phyloP scores from a whole-genome alignment of 768 basidiomycete species.

The Tulasnella sp. region DNA sequence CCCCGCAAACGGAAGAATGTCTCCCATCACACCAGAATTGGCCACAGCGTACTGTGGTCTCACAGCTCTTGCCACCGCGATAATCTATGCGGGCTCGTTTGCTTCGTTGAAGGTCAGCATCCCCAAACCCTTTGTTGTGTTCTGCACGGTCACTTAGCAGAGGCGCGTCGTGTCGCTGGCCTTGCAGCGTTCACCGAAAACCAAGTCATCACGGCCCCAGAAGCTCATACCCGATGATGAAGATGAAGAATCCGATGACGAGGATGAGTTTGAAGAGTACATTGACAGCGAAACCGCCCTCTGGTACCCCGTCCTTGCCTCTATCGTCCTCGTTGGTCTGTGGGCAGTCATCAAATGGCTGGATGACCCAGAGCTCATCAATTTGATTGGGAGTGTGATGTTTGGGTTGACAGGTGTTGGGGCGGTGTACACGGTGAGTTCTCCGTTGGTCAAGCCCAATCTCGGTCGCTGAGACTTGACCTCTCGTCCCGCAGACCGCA shows the following conservation, averaged over 20 bases:
- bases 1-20: background rate
- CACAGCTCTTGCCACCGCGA: slow-evolving; percentile 47
- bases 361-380: slow-evolving; percentile 30
- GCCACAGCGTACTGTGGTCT: slow-evolving; percentile 51
- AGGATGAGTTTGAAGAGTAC: slow-evolving; percentile 45
- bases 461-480: background rate
- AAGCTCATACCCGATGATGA: slow-evolving; percentile 9
- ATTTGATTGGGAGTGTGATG: background rate
- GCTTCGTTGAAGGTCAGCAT: slow-evolving; percentile 52
- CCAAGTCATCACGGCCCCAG: background rate
- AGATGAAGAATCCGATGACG: slow-evolving; percentile 33
- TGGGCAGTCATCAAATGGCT: slow-evolving; percentile 63
- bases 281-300: slow-evolving; percentile 26
- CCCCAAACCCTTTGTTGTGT: slow-evolving; percentile 9
- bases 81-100: slow-evolving; percentile 60
- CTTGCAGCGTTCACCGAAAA: background rate
- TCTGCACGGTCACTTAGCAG: background rate
- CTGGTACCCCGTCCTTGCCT: slow-evolving; percentile 37
- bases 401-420: background rate
- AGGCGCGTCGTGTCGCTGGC: background rate
- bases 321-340: slow-evolving; percentile 52
- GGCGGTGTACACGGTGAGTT: slow-evolving; percentile 4
- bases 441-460: background rate
- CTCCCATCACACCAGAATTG: background rate
- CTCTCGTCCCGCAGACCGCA: background rate